A percentile compares a stretch with the other conserved stretches of the same genome.
These are phyloP conservation scores for Tetrastigma voinierianum DNA, from an alignment of 164 flowering plant genomes.

Conservation along the genomic window DNA sequence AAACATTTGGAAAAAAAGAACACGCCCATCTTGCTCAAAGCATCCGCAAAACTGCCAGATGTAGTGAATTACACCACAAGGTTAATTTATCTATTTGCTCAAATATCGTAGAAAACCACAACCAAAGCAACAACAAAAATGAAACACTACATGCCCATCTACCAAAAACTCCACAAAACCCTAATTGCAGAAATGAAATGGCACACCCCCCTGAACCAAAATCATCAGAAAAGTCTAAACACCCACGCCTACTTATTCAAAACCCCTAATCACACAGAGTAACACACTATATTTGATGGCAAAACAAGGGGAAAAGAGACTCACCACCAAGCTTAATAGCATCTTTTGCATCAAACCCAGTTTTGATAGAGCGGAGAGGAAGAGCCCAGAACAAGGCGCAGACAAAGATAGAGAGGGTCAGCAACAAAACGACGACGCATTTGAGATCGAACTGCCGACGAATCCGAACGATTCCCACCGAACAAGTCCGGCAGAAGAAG, in stretches of 20 bases:
- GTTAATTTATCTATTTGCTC: too few relatives aligned
- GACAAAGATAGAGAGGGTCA: slow-evolving; percentile 40
- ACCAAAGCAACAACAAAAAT: too few relatives aligned
- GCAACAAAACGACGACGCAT: slow-evolving; percentile 50
- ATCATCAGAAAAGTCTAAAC: slow-evolving; percentile 10
- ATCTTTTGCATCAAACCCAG: slow-evolving; percentile 42
- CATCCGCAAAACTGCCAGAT: too few relatives aligned
- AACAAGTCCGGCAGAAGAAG: slow-evolving; percentile 27
- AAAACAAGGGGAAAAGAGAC: not conserved
- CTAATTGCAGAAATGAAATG: not conserved
- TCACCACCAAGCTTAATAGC: slow-evolving; percentile 43
- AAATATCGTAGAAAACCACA: too few relatives aligned
- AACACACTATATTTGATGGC: not conserved
- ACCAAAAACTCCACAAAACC: not conserved
- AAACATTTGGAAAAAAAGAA: too few relatives aligned
- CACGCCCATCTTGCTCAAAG: too few relatives aligned
- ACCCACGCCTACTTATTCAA: not conserved
- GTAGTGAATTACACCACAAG: too few relatives aligned
- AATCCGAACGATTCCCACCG: slow-evolving; percentile 23
- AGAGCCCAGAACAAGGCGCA: slow-evolving; percentile 54
- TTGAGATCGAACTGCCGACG: slow-evolving; percentile 31
- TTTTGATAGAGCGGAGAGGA: slow-evolving; percentile 21
- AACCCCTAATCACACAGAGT: slow-evolving; percentile 7
- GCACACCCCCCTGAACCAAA: not conserved
- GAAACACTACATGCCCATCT: not conserved